phyloP scores from a whole-genome alignment of 1,284 basidiomycete genomes.

The Ganoderma leucocontextum region DNA sequence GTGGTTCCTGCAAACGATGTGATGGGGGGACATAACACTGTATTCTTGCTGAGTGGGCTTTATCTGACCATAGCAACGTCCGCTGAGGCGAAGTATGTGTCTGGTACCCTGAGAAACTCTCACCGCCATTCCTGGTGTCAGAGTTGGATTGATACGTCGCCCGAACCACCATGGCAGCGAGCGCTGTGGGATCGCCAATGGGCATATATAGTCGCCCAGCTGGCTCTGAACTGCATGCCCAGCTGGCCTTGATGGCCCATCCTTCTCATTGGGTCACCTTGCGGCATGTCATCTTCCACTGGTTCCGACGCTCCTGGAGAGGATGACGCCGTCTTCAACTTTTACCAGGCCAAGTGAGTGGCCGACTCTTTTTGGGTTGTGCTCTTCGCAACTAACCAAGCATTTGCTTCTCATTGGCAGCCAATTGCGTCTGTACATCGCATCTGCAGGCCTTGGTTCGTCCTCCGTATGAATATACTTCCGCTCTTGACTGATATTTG shows the following conservation, averaged over 20 bases:
- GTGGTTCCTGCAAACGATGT: neutral
- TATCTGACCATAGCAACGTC: neutral
- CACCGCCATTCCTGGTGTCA: neutral
- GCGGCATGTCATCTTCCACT: slow-evolving; percentile 16
- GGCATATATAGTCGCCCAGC: slow-evolving; percentile 10
- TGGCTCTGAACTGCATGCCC: neutral
- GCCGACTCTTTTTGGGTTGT: neutral
- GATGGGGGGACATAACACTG: neutral
- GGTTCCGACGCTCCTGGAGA: slow-evolving; percentile 10
- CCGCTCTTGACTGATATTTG: neutral
- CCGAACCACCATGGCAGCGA: neutral
- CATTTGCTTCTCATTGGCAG: neutral
- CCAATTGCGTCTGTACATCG: neutral
- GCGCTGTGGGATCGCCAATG: neutral
- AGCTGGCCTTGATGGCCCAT: slow-evolving; percentile 20
- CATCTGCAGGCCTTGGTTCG: neutral
- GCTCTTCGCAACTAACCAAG: neutral
- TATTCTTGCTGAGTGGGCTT: neutral
- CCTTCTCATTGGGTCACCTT: slow-evolving; percentile 3
- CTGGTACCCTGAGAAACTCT: slow-evolving; percentile 4
- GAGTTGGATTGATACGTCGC: slow-evolving; percentile 10
- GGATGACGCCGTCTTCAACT: slow-evolving; percentile 1
- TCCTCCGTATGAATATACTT: neutral
- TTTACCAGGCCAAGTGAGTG: slow-evolving; percentile 1
- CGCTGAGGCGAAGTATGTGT: neutral